A percentile compares a stretch with the other conserved stretches of the same genome.
Evolutionary conservation across 768 basidiomycete species (phyloP).

Genomic region (Boletus rubroflammeus): DNA sequence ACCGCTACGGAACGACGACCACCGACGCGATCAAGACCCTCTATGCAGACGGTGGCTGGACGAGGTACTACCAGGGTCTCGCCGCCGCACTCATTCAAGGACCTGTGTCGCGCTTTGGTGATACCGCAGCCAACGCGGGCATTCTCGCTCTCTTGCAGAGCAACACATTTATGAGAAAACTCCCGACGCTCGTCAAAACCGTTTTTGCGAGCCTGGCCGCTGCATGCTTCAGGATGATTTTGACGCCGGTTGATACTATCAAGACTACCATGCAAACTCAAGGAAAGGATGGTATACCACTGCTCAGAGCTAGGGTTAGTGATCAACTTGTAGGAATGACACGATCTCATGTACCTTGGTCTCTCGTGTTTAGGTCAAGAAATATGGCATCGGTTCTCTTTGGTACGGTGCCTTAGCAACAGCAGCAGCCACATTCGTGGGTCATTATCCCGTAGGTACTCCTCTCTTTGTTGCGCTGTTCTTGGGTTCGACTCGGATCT

Average conservation of each 20-base stretch:
- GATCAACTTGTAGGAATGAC: background rate
- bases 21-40: slow-evolving; percentile 63
- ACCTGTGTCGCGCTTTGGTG: slow-evolving; percentile 82
- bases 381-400: slow-evolving; percentile 70
- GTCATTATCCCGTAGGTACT: slow-evolving; percentile 72
- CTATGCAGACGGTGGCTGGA: slow-evolving; percentile 74
- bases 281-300: slow-evolving; percentile 61
- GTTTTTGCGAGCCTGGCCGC: slow-evolving; percentile 75
- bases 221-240: slow-evolving; percentile 83
- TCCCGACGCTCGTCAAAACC: slow-evolving; percentile 70
- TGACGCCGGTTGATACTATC: slow-evolving; percentile 90
- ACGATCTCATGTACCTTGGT: background rate
- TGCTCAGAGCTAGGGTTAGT: slow-evolving; percentile 64
- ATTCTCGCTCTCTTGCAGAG: slow-evolving; percentile 82
- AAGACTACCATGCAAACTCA: slow-evolving; percentile 97
- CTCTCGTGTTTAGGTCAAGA: slow-evolving; percentile 48
- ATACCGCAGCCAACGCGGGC: slow-evolving; percentile 92
- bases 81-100: slow-evolving; percentile 83
- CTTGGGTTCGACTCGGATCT: slow-evolving; percentile 2
- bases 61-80: slow-evolving; percentile 87
- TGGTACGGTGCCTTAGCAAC: slow-evolving; percentile 94
- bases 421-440: slow-evolving; percentile 90
- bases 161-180: slow-evolving; percentile 62
- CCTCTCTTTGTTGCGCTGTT: background rate
- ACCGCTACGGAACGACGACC: slow-evolving; percentile 79